Base-by-base conservation (phyloP, 2,329 filamentous ascomycete genomes). In the Arthrobotrys conoides region DNA sequence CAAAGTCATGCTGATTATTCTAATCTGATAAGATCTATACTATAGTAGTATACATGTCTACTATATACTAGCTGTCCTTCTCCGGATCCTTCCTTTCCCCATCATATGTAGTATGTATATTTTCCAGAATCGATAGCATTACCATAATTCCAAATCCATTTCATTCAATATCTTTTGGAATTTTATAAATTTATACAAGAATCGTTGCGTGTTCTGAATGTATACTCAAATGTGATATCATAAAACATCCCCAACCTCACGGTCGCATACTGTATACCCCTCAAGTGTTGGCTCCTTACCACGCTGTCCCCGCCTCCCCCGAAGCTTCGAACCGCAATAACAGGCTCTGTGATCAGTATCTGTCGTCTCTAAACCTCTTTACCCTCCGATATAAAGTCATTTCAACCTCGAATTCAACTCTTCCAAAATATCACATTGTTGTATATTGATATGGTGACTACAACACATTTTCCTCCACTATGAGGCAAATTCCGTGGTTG, bases 371-470 rank as follows among this genome's bases (percentile, higher is more conserved):
- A 24, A 27, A 18, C n/a, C 24, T 27, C 33, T 9, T 65, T 18
- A 20, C 46, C 16, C 8, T 41, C 20, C 67, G 30, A 61, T 33
- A 44, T 33, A n/a, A 57, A 30, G 2, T 33, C 16, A 14, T 65
- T 64, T 65, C 46, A 41, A 76, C 64, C 36, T 57, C 49, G 36
- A 18, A 41, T 49, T 71, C 72, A 76, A 76, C 72, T 71, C 72
- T 48, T 70, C 27, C 65, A 76, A 76, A 70, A 70, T 76, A 76
- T 70, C 72, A 76, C 72, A 76, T 70, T 76, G 72, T 76, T 76
- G 72, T 57, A 76, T 70, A 76, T 55, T 76, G 72, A 59, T 36
- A 70, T 70, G 20, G 72, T 69, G 65, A 57, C 57, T 59, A 70
- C 72, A 76, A 76, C 72, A 76, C 72, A 76, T 76, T 76, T 73